Base-by-base conservation (phyloP, 2,329 filamentous ascomycete species). In the Botrytis sinoallii region DNA sequence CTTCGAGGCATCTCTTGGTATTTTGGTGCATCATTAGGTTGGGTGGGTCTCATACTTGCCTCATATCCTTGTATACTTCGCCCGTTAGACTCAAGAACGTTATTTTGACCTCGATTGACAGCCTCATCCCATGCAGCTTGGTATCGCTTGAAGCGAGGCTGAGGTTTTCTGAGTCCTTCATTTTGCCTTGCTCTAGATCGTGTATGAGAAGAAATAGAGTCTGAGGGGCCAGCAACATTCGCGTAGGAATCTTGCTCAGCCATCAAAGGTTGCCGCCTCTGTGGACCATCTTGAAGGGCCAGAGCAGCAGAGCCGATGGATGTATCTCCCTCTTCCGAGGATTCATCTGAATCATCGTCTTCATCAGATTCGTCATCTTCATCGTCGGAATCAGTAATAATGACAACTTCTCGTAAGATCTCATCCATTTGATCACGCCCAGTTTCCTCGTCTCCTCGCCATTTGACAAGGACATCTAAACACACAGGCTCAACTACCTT, bases 371-470 rank as follows among this genome's bases (percentile, higher is more conserved):
- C 76, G 35, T 74, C 69, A n/a, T 74, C 74, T 14, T 76, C 75
- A 32, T 77, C 76, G 69, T 82, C 81, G 0, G 81, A 81, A 70
- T 82, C 81, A n/a, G 79, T 79, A 63, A 92, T 90, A 78, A 91
- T 87, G 71, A 91, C 88, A 18, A 91, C 88, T 81, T 92, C 90
- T 69, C 88, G 85, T 48, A 91, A 83, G 73, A 91, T 90, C 79
- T 91, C 89, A 74, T 91, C 89, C 25, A 91, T 85, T 80, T 91
- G 88, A 77, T 92, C 89, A 67, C 89, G 87, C 40, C 90, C 90
- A 29, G 87, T 91, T 80, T 92, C 90, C 80, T 92, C 90, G 77
- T 92, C 90, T 72, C 90, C 90, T 83, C 90, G 89, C 90, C 90
- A 92, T 87, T 91, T 91, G 84, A 91, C 87, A 81, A 92, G 87